These are phyloP conservation scores for Asclepias syriaca DNA, from an alignment of 257 asterid genomes.

Conservation along the genomic window DNA sequence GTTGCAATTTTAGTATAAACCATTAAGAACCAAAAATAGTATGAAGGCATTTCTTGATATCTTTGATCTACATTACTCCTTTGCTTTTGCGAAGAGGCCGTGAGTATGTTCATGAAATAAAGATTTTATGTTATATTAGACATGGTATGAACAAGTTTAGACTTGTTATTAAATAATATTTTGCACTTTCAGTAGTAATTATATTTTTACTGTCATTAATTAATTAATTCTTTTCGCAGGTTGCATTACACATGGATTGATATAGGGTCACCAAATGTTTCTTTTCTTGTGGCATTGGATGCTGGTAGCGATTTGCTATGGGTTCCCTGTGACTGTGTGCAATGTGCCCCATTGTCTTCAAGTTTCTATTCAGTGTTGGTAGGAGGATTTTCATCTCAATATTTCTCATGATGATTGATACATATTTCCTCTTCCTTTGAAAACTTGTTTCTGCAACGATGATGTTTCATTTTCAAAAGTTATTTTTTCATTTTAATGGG, in stretches of 20 bases:
- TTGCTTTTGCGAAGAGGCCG: not conserved
- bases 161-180: not conserved
- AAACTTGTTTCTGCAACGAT: not conserved
- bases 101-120: constrained; percentile 1
- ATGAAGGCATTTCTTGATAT: too few species aligned
- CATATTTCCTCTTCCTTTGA: not conserved
- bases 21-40: not conserved
- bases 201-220: not conserved
- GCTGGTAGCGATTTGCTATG: constrained; percentile 80
- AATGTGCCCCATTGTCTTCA: constrained; percentile 71
- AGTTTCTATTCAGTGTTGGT: constrained; percentile 64
- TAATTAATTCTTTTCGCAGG: constrained; percentile 38
- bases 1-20: not conserved
- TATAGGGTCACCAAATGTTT: constrained; percentile 67
- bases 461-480: not conserved
- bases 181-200: not conserved
- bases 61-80: not conserved
- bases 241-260: constrained; percentile 80
- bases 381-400: constrained; percentile 19
- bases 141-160: not conserved
- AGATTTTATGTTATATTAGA: not conserved
- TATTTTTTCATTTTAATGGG: not conserved
- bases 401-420: not conserved
- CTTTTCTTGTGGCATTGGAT: constrained; percentile 84
- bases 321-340: constrained; percentile 77